Evolutionary conservation across 2,329 filamentous ascomycete genomes (phyloP).

Genomic region (Cladosporium colombiae): DNA sequence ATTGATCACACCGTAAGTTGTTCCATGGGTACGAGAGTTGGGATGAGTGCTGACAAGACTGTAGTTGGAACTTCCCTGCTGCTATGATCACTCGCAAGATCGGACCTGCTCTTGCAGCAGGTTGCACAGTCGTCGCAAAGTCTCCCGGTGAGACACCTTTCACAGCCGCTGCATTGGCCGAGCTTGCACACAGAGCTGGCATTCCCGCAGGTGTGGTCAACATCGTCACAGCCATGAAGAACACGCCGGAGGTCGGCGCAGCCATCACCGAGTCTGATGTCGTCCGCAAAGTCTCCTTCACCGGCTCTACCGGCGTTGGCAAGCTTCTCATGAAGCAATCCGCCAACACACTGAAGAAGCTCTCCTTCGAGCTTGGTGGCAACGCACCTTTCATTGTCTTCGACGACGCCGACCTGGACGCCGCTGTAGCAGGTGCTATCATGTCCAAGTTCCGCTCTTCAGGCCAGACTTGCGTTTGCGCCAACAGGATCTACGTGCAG

Average conservation of each 20-base stretch:
- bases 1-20: slow-evolving; percentile 66
- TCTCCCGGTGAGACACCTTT: slow-evolving; percentile 90
- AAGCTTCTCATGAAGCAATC: slow-evolving; percentile 88
- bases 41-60: neutral
- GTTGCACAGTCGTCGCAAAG: slow-evolving; percentile 91
- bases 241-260: slow-evolving; percentile 78
- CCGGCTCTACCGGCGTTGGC: slow-evolving; percentile 68
- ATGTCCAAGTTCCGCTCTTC: slow-evolving; percentile 90
- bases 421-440: slow-evolving; percentile 79
- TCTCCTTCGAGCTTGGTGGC: slow-evolving; percentile 88
- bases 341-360: slow-evolving; percentile 78
- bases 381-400: slow-evolving; percentile 98
- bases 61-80: slow-evolving; percentile 71
- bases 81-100: slow-evolving; percentile 53
- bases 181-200: slow-evolving; percentile 82
- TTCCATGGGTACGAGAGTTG: neutral
- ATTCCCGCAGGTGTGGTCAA: slow-evolving; percentile 91
- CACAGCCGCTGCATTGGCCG: slow-evolving; percentile 82
- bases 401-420: slow-evolving; percentile 84
- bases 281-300: slow-evolving; percentile 91
- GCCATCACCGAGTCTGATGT: slow-evolving; percentile 73
- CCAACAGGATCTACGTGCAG: slow-evolving; percentile 80
- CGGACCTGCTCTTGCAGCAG: slow-evolving; percentile 72
- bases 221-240: slow-evolving; percentile 75
- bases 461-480: slow-evolving; percentile 87